phyloP scores from a whole-genome alignment of 78 protist species.

The Carpediemonas membranifera region DNA sequence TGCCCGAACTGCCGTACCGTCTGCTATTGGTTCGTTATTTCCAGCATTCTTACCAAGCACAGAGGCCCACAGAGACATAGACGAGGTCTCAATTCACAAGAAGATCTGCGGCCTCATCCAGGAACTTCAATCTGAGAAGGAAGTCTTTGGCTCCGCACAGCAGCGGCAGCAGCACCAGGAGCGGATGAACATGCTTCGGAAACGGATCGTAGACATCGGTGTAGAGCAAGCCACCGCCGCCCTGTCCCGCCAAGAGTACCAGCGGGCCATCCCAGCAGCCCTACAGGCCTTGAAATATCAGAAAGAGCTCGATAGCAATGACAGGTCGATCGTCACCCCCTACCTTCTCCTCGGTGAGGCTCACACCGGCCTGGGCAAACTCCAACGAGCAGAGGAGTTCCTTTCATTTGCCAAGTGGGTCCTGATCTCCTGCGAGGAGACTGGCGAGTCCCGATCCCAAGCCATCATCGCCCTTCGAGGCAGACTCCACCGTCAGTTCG shows the following conservation, averaged over 20 bases:
- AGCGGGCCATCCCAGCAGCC: conserved; percentile 35
- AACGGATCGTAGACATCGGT: no score
- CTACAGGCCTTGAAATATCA: conserved; percentile 8
- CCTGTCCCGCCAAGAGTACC: neutral
- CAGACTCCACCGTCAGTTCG: conserved; percentile 36
- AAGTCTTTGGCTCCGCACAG: conserved; percentile 5
- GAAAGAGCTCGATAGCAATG: conserved; percentile 19
- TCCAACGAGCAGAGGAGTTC: conserved; percentile 22
- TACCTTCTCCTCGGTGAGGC: conserved; percentile 32
- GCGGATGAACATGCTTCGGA: neutral
- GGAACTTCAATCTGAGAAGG: neutral
- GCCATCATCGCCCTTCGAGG: neutral
- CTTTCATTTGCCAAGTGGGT: conserved; percentile 35
- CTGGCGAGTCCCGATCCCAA: no score
- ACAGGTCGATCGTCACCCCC: conserved; percentile 13
- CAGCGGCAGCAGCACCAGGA: neutral
- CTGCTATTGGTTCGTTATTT: neutral
- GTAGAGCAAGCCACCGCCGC: neutral
- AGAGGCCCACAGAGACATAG: conserved; percentile 1
- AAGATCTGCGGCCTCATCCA: conserved; percentile 18
- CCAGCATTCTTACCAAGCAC: neutral
- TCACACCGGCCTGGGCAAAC: conserved; percentile 4
- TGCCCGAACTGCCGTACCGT: neutral
- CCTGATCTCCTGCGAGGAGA: neutral
- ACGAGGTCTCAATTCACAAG: conserved; percentile 20